Evolutionary conservation across 2,329 filamentous ascomycete genomes (phyloP), one percentile per base, ranked within the genome.

Genomic region (Calonectria honghensis): DNA sequence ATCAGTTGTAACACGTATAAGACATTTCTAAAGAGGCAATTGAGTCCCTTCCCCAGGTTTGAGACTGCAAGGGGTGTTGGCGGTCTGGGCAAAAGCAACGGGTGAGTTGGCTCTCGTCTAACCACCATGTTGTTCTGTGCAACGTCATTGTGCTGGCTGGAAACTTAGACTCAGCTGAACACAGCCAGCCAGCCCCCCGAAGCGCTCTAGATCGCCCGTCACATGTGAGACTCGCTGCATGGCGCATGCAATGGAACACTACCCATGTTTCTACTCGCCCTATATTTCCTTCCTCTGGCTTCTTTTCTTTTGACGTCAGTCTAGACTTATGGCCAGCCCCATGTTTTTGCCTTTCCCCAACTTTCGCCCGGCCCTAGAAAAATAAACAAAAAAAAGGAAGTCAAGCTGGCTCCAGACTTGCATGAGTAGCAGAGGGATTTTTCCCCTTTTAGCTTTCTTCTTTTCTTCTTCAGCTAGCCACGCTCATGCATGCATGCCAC

Each of bases 1-100:
- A 32, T 61, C 52, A 67, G 37, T 73, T 51, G 50, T 64, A 59
- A 54, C 59, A 64, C 48, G 68, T 32, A 48, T 32, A 20, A 64
- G 24, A 64, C 59, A 50, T 59, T 48, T 24, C 5, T 41, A 18
- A 52, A 65, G 16, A 57, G 24, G 45, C 57, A 73, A 57, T 10
- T 48, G 51, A 57, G 29, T 24, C 48, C 10, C 37, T 69, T 54
- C 48, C 51, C 65, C 48, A 41, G 24, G 24, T 32, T 68, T 65
- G 65, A 39, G 27, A 52, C 24, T 27, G 51, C 35, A 45, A 32
- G 35, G 32, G 35, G 37, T 13, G 10, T 39, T 31, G 68, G 18
- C 35, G 20, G 27, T 27, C 41, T 32, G 27, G 24, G 27, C 35
- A 70, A 52, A 54, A 54, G 45, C 59, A 61, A 61, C n/a, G 13